Evolutionary conservation across 2,329 filamentous ascomycete genomes (phyloP), one percentile per base, ranked within the genome.

Genomic region (Plectosphaerella plurivora): DNA sequence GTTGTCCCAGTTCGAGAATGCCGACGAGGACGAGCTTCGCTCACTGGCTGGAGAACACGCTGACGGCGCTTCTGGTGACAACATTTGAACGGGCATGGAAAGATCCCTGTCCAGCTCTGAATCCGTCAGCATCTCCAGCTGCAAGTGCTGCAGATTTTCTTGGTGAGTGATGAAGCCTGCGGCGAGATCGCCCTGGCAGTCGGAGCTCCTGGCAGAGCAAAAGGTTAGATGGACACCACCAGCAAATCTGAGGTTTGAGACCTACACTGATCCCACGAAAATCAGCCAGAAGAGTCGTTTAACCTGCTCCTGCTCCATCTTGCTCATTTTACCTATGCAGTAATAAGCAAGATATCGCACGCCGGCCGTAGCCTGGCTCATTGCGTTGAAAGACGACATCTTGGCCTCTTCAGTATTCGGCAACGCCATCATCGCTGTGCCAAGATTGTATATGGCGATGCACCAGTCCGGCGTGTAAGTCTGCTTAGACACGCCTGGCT

Each of bases 371-470:
- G 66, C 58, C 16, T 66, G 62, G 18, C 53, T 57, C 52, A 65
- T 60, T 10, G 28, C 49, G 24, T 56, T 49, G 44, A 54, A 56
- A 22, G 52, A 52, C 15, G 50, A 46, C 55, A 50, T 53, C 42
- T 59, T 53, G 4, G 50, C 51, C 5, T 53, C 22, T 5, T 55
- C 56, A 36, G 51, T 39, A n/a, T 55, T 55, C 35, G 53, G 49
- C 37, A 59, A 42, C 33, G 58, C 50, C 7, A 35, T 28, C 7
- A 63, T 51, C 1, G 68, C 61, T 1, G 53, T 60, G 3, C 64
- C 62, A 4, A 71, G 51, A 36, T 71, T 68, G 49, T 71, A 71
- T 58, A 67, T 64, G 20, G 67, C 63, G 16, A 68, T 61, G 53
- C 67, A 68, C 57, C 66, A 69, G 45, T 71, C 67, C 1, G 70